These are phyloP conservation scores for Podila epicladia DNA, from an alignment of 192 early-diverging fungal species.

Conservation along the genomic window DNA sequence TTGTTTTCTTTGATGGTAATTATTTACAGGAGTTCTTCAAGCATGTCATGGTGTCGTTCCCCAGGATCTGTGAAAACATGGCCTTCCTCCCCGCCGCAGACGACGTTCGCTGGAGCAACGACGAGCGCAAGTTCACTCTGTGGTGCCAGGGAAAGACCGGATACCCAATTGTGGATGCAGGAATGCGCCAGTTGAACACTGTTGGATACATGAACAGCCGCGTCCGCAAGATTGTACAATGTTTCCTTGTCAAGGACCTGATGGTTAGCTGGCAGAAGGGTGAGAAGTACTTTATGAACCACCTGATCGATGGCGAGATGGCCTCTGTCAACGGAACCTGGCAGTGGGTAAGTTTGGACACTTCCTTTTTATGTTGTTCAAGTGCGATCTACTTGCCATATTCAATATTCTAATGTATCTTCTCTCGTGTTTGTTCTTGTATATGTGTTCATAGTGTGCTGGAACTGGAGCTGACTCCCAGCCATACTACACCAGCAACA, in stretches of 20 bases:
- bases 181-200: conserved; percentile 68
- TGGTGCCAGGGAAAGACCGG: conserved; percentile 77
- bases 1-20: background rate
- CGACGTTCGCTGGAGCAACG: conserved; percentile 60
- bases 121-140: conserved; percentile 54
- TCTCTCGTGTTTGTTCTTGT: too few species aligned
- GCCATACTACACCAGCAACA: conserved; percentile 77
- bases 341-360: conserved; percentile 61
- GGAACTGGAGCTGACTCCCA: conserved; percentile 74
- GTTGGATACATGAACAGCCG: conserved; percentile 75
- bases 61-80: conserved; percentile 65
- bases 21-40: conserved; percentile 66
- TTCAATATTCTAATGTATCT: background rate
- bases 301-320: conserved; percentile 76
- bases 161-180: conserved; percentile 73
- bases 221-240: conserved; percentile 67
- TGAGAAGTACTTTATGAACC: conserved; percentile 71
- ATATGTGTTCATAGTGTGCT: conserved; percentile 50
- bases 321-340: conserved; percentile 78
- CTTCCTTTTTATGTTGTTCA: background rate
- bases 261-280: conserved; percentile 75
- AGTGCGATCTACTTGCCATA: background rate
- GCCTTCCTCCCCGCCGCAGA: conserved; percentile 63
- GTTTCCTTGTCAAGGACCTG: conserved; percentile 58
- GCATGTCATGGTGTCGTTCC: conserved; percentile 65